phyloP scores from a whole-genome alignment of 208 protist genomes.

The Porcisia hertigi region DNA sequence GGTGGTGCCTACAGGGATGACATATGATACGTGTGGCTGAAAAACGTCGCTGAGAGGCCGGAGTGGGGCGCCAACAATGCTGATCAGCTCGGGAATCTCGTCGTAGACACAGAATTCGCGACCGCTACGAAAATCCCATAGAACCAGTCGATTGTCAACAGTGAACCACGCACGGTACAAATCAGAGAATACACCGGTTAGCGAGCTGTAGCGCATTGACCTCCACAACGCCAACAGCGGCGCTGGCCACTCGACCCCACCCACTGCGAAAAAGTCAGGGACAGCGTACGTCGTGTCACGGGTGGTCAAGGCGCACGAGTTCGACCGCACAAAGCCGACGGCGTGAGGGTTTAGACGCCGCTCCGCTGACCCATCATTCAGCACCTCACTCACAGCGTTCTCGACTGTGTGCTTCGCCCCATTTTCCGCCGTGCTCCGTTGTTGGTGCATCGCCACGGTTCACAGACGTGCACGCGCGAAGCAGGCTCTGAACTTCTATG shows the following conservation, averaged over 20 bases:
- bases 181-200: constrained; percentile 74
- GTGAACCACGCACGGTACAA: constrained; percentile 86
- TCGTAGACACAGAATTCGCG: constrained; percentile 83
- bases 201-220: constrained; percentile 65
- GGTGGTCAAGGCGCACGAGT: constrained; percentile 61
- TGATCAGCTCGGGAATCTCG: constrained; percentile 85
- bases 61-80: constrained; percentile 71
- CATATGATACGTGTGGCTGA: constrained; percentile 76
- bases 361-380: constrained; percentile 36
- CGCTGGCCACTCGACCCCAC: constrained; percentile 71
- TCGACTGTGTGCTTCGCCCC: constrained; percentile 38
- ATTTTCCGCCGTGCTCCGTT: background rate
- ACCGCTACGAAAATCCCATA: constrained; percentile 84
- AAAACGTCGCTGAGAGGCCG: constrained; percentile 62
- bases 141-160: constrained; percentile 80
- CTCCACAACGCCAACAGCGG: constrained; percentile 67
- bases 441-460: constrained; percentile 1
- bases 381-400: constrained; percentile 57
- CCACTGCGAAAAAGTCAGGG: constrained; percentile 79
- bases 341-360: constrained; percentile 48
- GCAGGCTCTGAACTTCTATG: background rate
- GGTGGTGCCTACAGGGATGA: constrained; percentile 79
- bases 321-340: constrained; percentile 59
- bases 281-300: constrained; percentile 77
- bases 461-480: background rate